Evolutionary conservation across 441 rosid species (phyloP).

Genomic region (Arabidopsis lyrata): DNA sequence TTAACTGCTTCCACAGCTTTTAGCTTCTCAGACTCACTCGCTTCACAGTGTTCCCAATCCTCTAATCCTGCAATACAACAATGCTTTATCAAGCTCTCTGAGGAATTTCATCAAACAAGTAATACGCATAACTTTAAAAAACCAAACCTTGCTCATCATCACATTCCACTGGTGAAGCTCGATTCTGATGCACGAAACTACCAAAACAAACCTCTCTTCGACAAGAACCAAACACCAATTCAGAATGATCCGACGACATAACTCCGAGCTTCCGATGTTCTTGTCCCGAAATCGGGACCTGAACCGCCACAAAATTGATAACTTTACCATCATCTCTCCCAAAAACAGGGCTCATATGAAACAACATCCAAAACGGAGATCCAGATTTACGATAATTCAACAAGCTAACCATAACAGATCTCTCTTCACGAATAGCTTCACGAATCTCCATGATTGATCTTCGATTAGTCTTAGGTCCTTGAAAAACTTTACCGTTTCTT

Average conservation of each 20-base stretch:
- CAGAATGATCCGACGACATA: conserved; percentile 48
- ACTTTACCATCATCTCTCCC: conserved; percentile 63
- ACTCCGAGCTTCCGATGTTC: conserved; percentile 39
- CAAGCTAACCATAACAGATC: conserved; percentile 58
- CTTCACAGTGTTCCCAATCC: conserved; percentile 70
- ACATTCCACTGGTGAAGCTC: conserved; percentile 50
- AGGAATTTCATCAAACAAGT: conserved; percentile 32
- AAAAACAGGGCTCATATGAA: conserved; percentile 76
- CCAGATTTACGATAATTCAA: conserved; percentile 88
- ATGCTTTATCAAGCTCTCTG: conserved; percentile 11
- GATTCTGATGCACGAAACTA: conserved; percentile 50
- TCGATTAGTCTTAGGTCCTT: conserved; percentile 75
- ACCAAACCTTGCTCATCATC: conserved; percentile 59
- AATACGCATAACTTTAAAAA: not conserved
- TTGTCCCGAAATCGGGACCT: conserved; percentile 65
- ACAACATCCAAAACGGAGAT: conserved; percentile 89
- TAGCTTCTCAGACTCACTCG: conserved; percentile 70
- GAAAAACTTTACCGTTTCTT: conserved; percentile 78
- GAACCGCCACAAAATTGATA: conserved; percentile 80
- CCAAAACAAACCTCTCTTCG: conserved; percentile 77
- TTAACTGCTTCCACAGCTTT: conserved; percentile 60
- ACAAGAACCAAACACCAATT: conserved; percentile 73
- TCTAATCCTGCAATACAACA: conserved; percentile 54
- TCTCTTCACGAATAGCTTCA: conserved; percentile 82
- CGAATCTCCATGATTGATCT: conserved; percentile 81